Conservation (phyloP, 495 filamentous ascomycete species). For the Neurospora sp. region DNA sequence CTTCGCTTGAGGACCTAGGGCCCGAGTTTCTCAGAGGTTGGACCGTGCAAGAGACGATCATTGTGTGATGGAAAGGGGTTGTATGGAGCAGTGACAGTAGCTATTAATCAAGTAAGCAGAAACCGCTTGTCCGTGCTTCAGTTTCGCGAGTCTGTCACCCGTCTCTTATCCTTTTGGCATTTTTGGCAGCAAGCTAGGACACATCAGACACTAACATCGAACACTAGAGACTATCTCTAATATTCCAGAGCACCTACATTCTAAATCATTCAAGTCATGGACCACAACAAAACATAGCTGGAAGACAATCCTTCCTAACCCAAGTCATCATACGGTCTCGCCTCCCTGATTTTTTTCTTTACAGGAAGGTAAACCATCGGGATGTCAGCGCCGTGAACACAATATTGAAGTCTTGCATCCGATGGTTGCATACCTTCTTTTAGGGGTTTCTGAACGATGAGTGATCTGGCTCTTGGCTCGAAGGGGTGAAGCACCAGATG, state of each 20-base stretch:
- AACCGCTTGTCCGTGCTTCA: not conserved
- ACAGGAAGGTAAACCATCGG: not conserved
- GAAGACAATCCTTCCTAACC: too few species aligned
- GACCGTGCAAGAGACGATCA: not conserved
- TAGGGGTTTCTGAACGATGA: too few species aligned
- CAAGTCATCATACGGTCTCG: too few species aligned
- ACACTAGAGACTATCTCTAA: fast-evolving
- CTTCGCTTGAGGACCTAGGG: not conserved
- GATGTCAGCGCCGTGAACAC: too few species aligned
- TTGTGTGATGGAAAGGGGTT: not conserved
- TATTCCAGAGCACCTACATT: too few species aligned
- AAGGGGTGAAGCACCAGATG: too few species aligned
- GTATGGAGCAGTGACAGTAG: not conserved
- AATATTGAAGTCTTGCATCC: too few species aligned
- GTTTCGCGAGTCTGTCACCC: not conserved
- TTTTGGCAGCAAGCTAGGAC: fast-evolving
- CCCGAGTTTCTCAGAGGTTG: not conserved
- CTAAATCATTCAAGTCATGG: too few species aligned
- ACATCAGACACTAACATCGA: not conserved
- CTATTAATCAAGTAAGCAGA: not conserved
- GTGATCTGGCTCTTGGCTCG: too few species aligned
- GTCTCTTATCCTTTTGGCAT: not conserved
- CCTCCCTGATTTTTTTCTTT: too few species aligned
- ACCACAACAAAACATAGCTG: not conserved
- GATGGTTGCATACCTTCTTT: too few species aligned